Conservation (phyloP, 2,329 filamentous ascomycete genomes). For the Hymenoscyphus fraxineus region DNA sequence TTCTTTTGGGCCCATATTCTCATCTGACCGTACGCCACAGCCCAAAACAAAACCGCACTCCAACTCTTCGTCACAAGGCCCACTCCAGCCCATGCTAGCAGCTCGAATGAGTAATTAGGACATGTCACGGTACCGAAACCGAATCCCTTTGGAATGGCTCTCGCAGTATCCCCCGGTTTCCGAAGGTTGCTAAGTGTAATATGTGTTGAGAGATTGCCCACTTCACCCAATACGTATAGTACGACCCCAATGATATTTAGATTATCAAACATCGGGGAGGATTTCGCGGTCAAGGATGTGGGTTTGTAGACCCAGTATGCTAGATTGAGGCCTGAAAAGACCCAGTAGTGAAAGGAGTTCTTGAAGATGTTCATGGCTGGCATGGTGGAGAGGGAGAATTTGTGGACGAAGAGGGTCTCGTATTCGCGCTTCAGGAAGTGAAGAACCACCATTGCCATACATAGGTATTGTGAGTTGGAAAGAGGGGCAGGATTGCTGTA, state of each 20-base stretch:
- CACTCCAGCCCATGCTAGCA: constrained; percentile 80
- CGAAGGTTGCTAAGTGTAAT: constrained; percentile 73
- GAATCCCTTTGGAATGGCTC: constrained; percentile 81
- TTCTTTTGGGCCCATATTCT: constrained; percentile 84
- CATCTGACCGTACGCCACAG: constrained; percentile 75
- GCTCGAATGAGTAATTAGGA: constrained; percentile 96
- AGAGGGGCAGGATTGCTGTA: constrained; percentile 55
- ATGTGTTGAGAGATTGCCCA: constrained; percentile 78
- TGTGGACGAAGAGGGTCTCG: constrained; percentile 91
- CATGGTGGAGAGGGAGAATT: constrained; percentile 94
- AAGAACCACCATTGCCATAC: constrained; percentile 67
- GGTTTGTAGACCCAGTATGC: constrained; percentile 84
- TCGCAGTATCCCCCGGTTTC: constrained; percentile 73
- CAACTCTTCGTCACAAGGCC: constrained; percentile 76
- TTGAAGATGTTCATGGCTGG: constrained; percentile 86
- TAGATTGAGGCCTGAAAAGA: constrained; percentile 73
- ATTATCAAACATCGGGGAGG: constrained; percentile 32
- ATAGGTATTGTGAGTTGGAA: constrained; percentile 66
- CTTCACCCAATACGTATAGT: constrained; percentile 73
- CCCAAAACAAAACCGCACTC: constrained; percentile 72
- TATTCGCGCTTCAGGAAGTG: constrained; percentile 96
- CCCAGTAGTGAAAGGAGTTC: constrained; percentile 94
- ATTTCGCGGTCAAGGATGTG: constrained; percentile 58
- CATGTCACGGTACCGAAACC: constrained; percentile 87
- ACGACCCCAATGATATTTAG: constrained; percentile 66